A percentile compares a stretch with the other conserved stretches of the same genome.
Evolutionary conservation across 2,329 filamentous ascomycete species (phyloP).

Genomic region (Aspergillus unguis): DNA sequence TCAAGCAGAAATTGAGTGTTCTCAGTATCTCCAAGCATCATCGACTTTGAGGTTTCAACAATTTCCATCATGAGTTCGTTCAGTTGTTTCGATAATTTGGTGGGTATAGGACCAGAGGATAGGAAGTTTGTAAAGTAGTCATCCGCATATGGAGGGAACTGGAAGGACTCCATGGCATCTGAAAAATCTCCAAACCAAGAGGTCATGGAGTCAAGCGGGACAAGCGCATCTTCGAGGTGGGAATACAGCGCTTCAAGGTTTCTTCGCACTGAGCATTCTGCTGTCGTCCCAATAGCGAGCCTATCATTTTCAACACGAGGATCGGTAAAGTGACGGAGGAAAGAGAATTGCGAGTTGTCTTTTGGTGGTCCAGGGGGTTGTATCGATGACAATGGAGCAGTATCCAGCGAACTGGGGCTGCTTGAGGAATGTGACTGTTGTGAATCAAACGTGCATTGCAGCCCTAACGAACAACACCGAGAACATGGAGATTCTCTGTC

Average conservation of each 20-base stretch:
- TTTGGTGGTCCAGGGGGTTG: neutral
- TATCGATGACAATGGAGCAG: slow-evolving; percentile 11
- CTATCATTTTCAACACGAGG: slow-evolving; percentile 26
- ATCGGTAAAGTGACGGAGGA: slow-evolving; percentile 29
- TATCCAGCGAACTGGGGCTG: neutral
- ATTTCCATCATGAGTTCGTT: slow-evolving; percentile 25
- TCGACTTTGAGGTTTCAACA: slow-evolving; percentile 29
- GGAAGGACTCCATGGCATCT: slow-evolving; percentile 14
- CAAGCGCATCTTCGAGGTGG: slow-evolving; percentile 26
- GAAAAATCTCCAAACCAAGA: slow-evolving; percentile 14
- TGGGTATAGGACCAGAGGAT: slow-evolving; percentile 12
- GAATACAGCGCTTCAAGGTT: slow-evolving; percentile 28
- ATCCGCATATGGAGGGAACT: slow-evolving; percentile 10
- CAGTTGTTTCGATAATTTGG: slow-evolving; percentile 24
- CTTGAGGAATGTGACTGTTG: slow-evolving; percentile 3
- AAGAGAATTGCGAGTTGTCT: slow-evolving; percentile 23
- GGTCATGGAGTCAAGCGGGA: slow-evolving; percentile 19
- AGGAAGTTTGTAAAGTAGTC: slow-evolving; percentile 19
- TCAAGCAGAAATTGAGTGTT: slow-evolving; percentile 10
- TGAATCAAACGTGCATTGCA: slow-evolving; percentile 20
- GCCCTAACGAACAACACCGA: slow-evolving; percentile 22
- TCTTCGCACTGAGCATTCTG: slow-evolving; percentile 26
- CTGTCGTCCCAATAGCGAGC: slow-evolving; percentile 31
- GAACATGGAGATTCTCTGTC: slow-evolving; percentile 25
- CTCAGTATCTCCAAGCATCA: slow-evolving; percentile 11